Conservation (phyloP, 768 basidiomycete genomes). For the Lactifluus hygrophoroides region DNA sequence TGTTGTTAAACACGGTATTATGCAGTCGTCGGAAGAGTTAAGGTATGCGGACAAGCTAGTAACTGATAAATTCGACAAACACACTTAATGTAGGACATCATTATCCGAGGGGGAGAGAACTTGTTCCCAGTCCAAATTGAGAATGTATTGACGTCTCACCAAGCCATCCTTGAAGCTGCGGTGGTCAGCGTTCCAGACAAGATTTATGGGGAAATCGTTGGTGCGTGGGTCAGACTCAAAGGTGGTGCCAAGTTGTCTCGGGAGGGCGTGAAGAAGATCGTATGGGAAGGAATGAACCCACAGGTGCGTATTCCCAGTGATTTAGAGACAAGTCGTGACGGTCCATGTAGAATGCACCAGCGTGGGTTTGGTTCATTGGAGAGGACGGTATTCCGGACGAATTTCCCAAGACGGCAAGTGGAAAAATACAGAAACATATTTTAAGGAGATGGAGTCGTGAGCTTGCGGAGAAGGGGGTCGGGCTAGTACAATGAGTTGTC, state of each 20-base stretch:
- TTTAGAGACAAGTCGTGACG: not conserved
- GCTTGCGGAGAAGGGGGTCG: conserved; percentile 39
- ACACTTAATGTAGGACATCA: conserved; percentile 50
- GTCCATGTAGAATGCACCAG: conserved; percentile 54
- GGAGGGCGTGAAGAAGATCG: conserved; percentile 46
- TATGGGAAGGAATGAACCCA: conserved; percentile 61
- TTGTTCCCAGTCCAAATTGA: conserved; percentile 82
- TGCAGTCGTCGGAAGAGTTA: conserved; percentile 69
- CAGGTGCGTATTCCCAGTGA: conserved; percentile 41
- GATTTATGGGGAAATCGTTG: conserved; percentile 70
- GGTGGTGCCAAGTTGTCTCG: conserved; percentile 29
- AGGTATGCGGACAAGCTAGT: conserved; percentile 36
- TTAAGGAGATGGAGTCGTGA: conserved; percentile 60
- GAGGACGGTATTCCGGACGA: conserved; percentile 51
- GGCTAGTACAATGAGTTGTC: conserved; percentile 21
- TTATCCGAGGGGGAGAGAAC: conserved; percentile 86
- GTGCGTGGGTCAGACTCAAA: conserved; percentile 60
- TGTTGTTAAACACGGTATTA: not conserved
- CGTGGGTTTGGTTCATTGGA: conserved; percentile 78
- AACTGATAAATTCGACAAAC: not conserved
- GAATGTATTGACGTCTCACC: conserved; percentile 52
- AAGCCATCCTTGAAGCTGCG: conserved; percentile 59
- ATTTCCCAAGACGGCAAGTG: conserved; percentile 79
- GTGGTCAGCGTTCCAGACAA: conserved; percentile 62
- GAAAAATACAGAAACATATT: conserved; percentile 80